Percentiles rank a stretch among this genome's conserved stretches.
Conservation (phyloP, 2,329 filamentous ascomycete genomes). For the Aspergillus sp. region DNA sequence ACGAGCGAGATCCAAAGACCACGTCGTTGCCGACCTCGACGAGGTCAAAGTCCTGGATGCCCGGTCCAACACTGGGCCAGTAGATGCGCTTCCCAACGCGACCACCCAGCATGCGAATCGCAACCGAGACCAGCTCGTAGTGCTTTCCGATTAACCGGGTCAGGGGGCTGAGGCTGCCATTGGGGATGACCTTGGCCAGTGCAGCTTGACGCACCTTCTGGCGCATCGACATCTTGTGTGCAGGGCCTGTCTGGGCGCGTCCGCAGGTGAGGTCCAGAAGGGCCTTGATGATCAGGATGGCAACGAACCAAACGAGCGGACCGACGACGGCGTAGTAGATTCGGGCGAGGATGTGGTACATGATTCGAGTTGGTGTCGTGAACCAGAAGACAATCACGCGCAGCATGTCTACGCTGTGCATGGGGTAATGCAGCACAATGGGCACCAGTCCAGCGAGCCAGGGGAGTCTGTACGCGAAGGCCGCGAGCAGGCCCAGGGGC, state of each 20-base stretch:
- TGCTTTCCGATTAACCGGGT: constrained; percentile 2
- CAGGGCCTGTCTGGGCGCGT: background rate
- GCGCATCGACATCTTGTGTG: background rate
- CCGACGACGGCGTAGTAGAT: constrained; percentile 5
- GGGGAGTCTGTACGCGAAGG: background rate
- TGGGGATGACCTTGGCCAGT: background rate
- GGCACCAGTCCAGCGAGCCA: constrained; percentile 3
- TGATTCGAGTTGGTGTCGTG: background rate
- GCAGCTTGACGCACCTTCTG: constrained; percentile 4
- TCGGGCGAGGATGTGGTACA: background rate
- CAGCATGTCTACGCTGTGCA: background rate
- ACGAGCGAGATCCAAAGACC: constrained; percentile 59
- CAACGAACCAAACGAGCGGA: background rate
- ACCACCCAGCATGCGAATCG: background rate
- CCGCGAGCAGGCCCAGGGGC: background rate
- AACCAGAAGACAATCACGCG: constrained; percentile 7
- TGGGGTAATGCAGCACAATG: constrained; percentile 1
- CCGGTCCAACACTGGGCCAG: constrained; percentile 1
- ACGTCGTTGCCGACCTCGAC: constrained; percentile 59
- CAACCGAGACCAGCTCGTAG: constrained; percentile 5
- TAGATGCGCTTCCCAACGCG: constrained; percentile 1
- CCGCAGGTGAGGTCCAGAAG: background rate
- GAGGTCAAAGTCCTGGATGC: constrained; percentile 54
- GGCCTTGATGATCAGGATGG: background rate
- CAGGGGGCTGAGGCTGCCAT: background rate